phyloP scores from a whole-genome alignment of 306 rosid genomes.

The Lotus japonicus region DNA sequence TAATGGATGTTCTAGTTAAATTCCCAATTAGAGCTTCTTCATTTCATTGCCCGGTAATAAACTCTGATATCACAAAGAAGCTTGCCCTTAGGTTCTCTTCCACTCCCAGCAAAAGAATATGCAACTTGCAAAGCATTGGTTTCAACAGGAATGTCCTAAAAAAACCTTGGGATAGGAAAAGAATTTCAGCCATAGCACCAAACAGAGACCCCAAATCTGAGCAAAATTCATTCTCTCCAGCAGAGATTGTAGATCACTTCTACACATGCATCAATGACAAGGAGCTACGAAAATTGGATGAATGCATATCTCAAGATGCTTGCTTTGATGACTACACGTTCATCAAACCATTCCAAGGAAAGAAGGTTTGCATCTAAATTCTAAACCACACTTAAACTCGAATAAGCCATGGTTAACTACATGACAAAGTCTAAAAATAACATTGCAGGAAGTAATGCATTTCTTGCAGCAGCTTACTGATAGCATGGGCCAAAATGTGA shows the following conservation, averaged over 20 bases:
- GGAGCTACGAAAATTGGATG: conserved; percentile 31
- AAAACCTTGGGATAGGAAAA: background rate
- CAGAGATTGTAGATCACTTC: conserved; percentile 36
- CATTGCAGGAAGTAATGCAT: conserved; percentile 54
- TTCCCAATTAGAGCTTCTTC: conserved; percentile 24
- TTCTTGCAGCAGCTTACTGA: conserved; percentile 46
- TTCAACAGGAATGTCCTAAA: conserved; percentile 13
- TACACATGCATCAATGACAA: conserved; percentile 62
- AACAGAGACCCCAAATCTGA: background rate
- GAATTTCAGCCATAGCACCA: conserved; percentile 24
- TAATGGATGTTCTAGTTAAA: conserved; percentile 26
- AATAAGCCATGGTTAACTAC: background rate
- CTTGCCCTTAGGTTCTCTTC: background rate
- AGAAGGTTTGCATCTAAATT: conserved; percentile 37
- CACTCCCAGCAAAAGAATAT: conserved; percentile 7
- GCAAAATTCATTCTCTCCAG: conserved; percentile 30
- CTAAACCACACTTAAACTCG: background rate
- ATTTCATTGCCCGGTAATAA: background rate
- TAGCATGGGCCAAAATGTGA: conserved; percentile 70
- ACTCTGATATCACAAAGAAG: conserved; percentile 15
- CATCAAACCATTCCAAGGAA: conserved; percentile 57
- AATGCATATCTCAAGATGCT: conserved; percentile 48
- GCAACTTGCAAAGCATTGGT: conserved; percentile 15
- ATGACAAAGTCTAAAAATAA: conserved; percentile 1
- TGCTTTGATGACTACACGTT: conserved; percentile 58